Evolutionary conservation across 1,139 yeast genomes (phyloP).

Genomic region (Pichia sp.): DNA sequence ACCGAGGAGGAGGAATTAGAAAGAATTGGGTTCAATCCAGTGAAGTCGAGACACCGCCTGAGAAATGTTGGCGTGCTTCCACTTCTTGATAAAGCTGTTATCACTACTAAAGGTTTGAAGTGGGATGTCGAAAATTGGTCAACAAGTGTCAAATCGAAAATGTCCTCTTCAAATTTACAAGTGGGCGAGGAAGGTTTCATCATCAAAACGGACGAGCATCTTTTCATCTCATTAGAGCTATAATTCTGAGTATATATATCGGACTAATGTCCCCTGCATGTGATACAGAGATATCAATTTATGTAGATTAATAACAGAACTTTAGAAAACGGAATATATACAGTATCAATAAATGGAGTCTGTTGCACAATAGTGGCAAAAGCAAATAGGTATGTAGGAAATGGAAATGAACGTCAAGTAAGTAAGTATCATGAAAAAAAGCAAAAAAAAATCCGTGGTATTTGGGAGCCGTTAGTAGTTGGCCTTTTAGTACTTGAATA

Average conservation of each 20-base stretch:
- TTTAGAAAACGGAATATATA: too few relatives aligned
- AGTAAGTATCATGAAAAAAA: too few relatives aligned
- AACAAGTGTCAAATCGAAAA: constrained; percentile 50
- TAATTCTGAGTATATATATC: constrained; percentile 3
- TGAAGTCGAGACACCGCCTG: constrained; percentile 12
- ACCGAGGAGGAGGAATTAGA: constrained; percentile 18
- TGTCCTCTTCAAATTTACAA: constrained; percentile 74
- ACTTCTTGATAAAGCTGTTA: constrained; percentile 40
- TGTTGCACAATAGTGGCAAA: too few relatives aligned
- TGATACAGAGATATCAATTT: too few relatives aligned
- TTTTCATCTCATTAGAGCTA: constrained; percentile 43
- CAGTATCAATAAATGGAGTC: too few relatives aligned
- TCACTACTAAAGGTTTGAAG: constrained; percentile 62
- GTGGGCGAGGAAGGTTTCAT: constrained; percentile 45
- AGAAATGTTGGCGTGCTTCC: constrained; percentile 73
- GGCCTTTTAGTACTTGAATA: too few relatives aligned
- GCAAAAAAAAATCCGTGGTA: too few relatives aligned
- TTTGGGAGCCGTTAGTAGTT: too few relatives aligned
- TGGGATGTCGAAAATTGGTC: constrained; percentile 82
- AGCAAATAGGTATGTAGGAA: too few relatives aligned
- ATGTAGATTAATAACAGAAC: too few relatives aligned
- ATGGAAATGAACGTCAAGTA: too few relatives aligned
- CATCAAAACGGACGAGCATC: constrained; percentile 35
- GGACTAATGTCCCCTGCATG: too few relatives aligned
- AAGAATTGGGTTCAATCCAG: constrained; percentile 5